A percentile compares a stretch with the other conserved stretches of the same genome.
Conservation (phyloP, 1,284 basidiomycete species). For the Golubevia pallescens region DNA sequence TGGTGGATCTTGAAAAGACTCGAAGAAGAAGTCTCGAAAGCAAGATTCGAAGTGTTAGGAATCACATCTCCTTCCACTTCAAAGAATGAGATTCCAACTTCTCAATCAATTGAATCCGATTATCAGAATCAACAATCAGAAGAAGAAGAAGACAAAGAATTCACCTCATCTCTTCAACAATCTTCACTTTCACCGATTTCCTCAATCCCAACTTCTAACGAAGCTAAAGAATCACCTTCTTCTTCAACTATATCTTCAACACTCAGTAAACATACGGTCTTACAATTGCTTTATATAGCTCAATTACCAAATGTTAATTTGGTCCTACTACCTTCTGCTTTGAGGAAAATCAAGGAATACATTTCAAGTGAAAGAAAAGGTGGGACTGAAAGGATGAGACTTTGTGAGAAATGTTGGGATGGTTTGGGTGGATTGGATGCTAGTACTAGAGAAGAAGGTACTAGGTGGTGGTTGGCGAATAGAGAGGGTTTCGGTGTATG, state of each 20-base stretch:
- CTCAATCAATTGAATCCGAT: neutral
- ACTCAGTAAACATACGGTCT: neutral
- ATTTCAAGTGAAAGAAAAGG: slow-evolving; percentile 19
- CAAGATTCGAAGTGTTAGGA: neutral
- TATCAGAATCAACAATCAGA: too few relatives aligned
- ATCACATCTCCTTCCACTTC: neutral
- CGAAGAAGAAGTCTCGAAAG: slow-evolving; percentile 23
- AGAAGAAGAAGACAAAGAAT: neutral
- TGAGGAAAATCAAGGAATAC: slow-evolving; percentile 30
- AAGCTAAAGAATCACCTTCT: neutral
- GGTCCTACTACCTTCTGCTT: slow-evolving; percentile 48
- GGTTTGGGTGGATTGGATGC: slow-evolving; percentile 48
- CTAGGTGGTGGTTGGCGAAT: slow-evolving; percentile 57
- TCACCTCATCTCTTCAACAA: neutral
- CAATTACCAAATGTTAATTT: slow-evolving; percentile 52
- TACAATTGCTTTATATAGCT: slow-evolving; percentile 34
- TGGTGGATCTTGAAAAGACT: slow-evolving; percentile 51
- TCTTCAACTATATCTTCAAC: neutral
- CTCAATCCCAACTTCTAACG: neutral
- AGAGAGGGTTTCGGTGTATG: slow-evolving; percentile 40
- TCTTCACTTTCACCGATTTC: neutral
- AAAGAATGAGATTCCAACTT: neutral
- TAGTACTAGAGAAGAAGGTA: slow-evolving; percentile 49
- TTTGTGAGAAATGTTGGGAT: slow-evolving; percentile 45
- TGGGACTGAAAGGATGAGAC: slow-evolving; percentile 4